Percentiles rank a stretch among this genome's conserved stretches.
phyloP scores from a whole-genome alignment of 768 basidiomycete species.

The Boletus reticuloceps region DNA sequence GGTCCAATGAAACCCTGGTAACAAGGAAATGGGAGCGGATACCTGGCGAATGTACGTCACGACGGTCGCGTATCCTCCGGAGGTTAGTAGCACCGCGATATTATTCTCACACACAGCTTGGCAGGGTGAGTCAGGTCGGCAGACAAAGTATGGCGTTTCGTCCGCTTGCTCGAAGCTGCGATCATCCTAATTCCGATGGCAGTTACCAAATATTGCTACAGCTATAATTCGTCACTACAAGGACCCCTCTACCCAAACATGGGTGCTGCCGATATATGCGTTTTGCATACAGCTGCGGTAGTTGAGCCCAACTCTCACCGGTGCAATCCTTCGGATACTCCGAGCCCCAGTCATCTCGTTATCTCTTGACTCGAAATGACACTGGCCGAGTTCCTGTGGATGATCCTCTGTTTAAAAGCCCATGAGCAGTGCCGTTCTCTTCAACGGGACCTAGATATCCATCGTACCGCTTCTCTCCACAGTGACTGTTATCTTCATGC shows the following conservation, averaged over 20 bases:
- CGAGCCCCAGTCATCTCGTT: constrained; percentile 13
- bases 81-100: constrained; percentile 6
- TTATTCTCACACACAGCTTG: constrained; percentile 32
- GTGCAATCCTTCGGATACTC: constrained; percentile 1
- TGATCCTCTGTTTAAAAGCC: constrained; percentile 21
- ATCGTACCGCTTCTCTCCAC: neutral
- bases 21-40: neutral
- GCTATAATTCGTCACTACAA: constrained; percentile 8
- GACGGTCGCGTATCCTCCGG: constrained; percentile 5
- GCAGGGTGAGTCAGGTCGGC: constrained; percentile 28
- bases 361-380: constrained; percentile 27
- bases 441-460: constrained; percentile 8
- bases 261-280: constrained; percentile 7
- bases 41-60: neutral
- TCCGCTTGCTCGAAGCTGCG: constrained; percentile 14
- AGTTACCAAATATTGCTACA: constrained; percentile 16
- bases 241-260: constrained; percentile 17
- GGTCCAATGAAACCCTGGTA: neutral
- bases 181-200: constrained; percentile 18
- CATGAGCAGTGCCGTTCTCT: neutral
- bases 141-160: constrained; percentile 27
- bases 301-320: constrained; percentile 9
- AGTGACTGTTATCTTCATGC: constrained; percentile 7
- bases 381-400: constrained; percentile 21
- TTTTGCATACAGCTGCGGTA: constrained; percentile 18